phyloP scores from a whole-genome alignment of 140 eudicot genomes.

The Flaveria floridana region DNA sequence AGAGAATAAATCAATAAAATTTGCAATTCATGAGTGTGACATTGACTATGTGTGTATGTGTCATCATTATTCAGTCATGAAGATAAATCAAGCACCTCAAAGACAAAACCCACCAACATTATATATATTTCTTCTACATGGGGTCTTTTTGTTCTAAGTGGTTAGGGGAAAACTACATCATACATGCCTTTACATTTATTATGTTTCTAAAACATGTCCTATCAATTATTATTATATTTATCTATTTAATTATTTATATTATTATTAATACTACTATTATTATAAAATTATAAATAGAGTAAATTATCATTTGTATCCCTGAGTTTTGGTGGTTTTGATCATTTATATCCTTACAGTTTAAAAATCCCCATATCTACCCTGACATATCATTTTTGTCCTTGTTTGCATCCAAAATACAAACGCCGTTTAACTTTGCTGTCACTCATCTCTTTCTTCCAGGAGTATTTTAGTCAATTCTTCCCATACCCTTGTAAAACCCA shows the following conservation, averaged over 20 bases:
- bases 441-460: too few species aligned
- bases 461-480: too few species aligned
- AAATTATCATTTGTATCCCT: too few species aligned
- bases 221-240: background rate
- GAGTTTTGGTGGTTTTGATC: too few species aligned
- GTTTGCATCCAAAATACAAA: too few species aligned
- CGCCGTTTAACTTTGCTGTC: too few species aligned
- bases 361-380: too few species aligned
- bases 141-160: constrained; percentile 41
- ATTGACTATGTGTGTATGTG: constrained; percentile 25
- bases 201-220: constrained; percentile 18
- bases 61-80: constrained; percentile 38
- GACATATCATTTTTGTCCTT: too few species aligned
- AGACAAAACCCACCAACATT: constrained; percentile 56
- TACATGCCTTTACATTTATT: constrained; percentile 37
- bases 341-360: too few species aligned
- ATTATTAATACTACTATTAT: background rate
- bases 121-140: constrained; percentile 36
- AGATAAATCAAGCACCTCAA: constrained; percentile 41
- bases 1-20: background rate
- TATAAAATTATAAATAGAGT: too few species aligned
- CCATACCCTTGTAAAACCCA: too few species aligned
- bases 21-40: constrained; percentile 29
- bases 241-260: background rate
- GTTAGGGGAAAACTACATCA: constrained; percentile 36